A percentile compares a stretch with the other conserved stretches of the same genome.
These are phyloP conservation scores for Backusella psychrophila DNA, from an alignment of 192 early-diverging fungal genomes.

Conservation along the genomic window DNA sequence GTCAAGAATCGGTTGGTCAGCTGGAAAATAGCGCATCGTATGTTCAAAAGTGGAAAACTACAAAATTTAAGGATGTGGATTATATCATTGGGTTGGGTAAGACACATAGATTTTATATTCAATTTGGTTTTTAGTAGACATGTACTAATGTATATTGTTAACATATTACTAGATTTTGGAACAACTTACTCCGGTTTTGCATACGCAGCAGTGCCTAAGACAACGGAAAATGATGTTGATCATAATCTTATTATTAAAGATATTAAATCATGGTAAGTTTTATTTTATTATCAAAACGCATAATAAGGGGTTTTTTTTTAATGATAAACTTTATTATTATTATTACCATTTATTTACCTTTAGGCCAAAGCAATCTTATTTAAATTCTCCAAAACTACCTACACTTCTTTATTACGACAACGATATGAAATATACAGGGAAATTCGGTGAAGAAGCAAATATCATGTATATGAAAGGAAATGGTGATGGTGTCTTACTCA, in stretches of 20 bases:
- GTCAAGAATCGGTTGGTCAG: not conserved
- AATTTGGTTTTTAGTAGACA: not conserved
- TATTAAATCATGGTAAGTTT: not conserved
- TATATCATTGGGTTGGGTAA: not conserved
- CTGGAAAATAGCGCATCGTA: not conserved
- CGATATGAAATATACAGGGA: slow-evolving; percentile 37
- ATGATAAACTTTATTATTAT: not conserved
- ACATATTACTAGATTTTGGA: slow-evolving; percentile 22
- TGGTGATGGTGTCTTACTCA: slow-evolving; percentile 37
- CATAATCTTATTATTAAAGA: slow-evolving; percentile 43
- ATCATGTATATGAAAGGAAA: slow-evolving; percentile 11
- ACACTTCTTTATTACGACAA: slow-evolving; percentile 46
- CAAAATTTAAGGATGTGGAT: not conserved
- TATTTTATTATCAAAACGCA: not conserved
- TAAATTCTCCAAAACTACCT: slow-evolving; percentile 41
- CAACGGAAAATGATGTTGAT: slow-evolving; percentile 35
- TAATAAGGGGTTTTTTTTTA: too few species aligned
- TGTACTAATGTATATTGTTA: not conserved
- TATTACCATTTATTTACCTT: not conserved
- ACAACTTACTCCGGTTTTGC: slow-evolving; percentile 52
- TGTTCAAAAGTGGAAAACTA: not conserved
- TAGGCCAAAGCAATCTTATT: slow-evolving; percentile 49
- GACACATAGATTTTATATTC: not conserved
- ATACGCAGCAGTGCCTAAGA: slow-evolving; percentile 35
- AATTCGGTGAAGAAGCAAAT: slow-evolving; percentile 38